Conservation (phyloP, 2,329 filamentous ascomycete genomes). For the Pseudopyrenochaeta lycopersici region DNA sequence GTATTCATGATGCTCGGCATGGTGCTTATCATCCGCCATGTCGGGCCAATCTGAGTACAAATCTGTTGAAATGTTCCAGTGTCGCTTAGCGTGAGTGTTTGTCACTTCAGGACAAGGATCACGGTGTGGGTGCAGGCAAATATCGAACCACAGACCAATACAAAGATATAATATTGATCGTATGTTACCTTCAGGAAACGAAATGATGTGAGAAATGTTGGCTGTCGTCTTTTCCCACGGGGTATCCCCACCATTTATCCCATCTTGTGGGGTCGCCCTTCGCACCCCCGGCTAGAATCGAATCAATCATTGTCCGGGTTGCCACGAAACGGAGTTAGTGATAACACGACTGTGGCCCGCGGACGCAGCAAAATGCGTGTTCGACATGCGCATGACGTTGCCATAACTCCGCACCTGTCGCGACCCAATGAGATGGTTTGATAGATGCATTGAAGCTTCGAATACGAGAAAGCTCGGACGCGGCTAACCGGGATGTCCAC, state of each 20-base stretch:
- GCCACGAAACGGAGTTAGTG: neutral
- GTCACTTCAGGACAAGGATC: neutral
- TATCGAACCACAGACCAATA: neutral
- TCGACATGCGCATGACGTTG: conserved; percentile 18
- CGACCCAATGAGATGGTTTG: conserved; percentile 6
- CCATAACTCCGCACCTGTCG: conserved; percentile 11
- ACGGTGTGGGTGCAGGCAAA: too few species aligned
- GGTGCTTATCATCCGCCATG: conserved; percentile 33
- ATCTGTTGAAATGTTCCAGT: neutral
- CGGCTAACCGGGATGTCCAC: conserved; percentile 3
- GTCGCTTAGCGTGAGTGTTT: neutral
- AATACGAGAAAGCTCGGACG: conserved; percentile 1
- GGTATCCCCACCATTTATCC: conserved; percentile 4
- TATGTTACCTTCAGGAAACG: neutral
- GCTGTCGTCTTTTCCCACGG: neutral
- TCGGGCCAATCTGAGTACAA: neutral
- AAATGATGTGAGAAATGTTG: neutral
- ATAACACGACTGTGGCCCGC: conserved; percentile 3
- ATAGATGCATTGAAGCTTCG: neutral
- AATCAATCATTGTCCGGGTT: conserved; percentile 1
- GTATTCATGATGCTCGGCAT: conserved; percentile 25
- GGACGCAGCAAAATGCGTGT: conserved; percentile 2
- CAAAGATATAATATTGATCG: neutral
- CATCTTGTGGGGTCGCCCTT: too few species aligned
- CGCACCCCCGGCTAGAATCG: neutral